These are phyloP conservation scores for Papiliotrema nemorosa DNA, from an alignment of 1,284 basidiomycete genomes.

Conservation along the genomic window DNA sequence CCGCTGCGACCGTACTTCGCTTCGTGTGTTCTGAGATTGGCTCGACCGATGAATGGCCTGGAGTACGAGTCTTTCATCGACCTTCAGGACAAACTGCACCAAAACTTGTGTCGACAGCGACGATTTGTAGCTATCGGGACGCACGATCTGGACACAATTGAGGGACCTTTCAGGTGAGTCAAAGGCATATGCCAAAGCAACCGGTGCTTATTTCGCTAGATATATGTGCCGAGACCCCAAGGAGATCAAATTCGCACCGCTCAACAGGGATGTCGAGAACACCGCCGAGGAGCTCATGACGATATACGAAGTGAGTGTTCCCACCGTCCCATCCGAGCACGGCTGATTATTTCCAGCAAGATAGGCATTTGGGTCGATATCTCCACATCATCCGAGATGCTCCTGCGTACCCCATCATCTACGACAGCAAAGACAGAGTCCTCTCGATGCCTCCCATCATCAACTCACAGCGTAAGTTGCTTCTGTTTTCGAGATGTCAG, in stretches of 20 bases:
- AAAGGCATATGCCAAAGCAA: neutral
- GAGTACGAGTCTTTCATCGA: conserved; percentile 98
- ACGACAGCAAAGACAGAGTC: conserved; percentile 80
- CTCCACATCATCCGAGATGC: conserved; percentile 91
- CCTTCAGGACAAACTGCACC: conserved; percentile 95
- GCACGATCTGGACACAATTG: conserved; percentile 89
- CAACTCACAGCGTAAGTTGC: conserved; percentile 70
- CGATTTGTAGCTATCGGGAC: conserved; percentile 96
- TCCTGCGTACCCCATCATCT: conserved; percentile 96
- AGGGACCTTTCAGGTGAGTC: conserved; percentile 67
- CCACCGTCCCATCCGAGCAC: neutral
- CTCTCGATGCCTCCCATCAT: conserved; percentile 98
- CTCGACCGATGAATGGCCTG: conserved; percentile 74
- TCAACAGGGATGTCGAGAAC: conserved; percentile 71
- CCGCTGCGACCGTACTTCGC: conserved; percentile 88
- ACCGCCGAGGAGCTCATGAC: conserved; percentile 83
- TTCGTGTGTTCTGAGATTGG: conserved; percentile 81
- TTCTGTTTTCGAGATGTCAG: neutral
- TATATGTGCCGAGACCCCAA: conserved; percentile 87
- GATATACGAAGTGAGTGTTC: conserved; percentile 70
- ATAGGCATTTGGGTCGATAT: conserved; percentile 86
- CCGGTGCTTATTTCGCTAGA: conserved; percentile 14
- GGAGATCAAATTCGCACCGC: conserved; percentile 83
- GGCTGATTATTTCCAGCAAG: conserved; percentile 58
- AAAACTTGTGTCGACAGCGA: conserved; percentile 86